phyloP scores from a whole-genome alignment of 192 early-diverging fungal species.

The Gryganskiella cystojenkinii region DNA sequence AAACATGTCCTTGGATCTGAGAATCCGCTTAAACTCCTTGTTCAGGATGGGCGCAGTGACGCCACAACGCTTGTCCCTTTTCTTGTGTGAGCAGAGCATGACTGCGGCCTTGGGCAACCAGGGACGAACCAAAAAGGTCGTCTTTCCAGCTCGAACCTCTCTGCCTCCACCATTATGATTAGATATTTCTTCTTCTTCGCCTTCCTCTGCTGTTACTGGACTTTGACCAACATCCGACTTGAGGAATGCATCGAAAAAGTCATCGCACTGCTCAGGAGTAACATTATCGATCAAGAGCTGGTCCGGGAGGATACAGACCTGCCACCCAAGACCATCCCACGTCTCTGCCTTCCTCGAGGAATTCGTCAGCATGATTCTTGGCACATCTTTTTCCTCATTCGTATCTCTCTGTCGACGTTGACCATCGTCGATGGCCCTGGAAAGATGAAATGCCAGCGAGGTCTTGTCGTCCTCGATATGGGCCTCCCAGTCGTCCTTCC shows the following conservation, averaged over 20 bases:
- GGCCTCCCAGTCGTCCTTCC: conserved; percentile 58
- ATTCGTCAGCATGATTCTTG: conserved; percentile 28
- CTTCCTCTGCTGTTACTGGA: neutral
- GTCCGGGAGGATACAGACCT: conserved; percentile 36
- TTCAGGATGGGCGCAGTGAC: conserved; percentile 59
- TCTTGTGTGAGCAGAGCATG: conserved; percentile 67
- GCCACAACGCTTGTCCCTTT: conserved; percentile 68
- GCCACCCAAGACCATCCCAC: conserved; percentile 46
- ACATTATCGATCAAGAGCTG: conserved; percentile 43
- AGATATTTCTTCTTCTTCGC: neutral
- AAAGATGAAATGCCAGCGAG: conserved; percentile 54
- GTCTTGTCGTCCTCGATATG: conserved; percentile 62
- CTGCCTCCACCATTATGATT: too few relatives aligned
- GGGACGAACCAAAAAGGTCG: conserved; percentile 18
- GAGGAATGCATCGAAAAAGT: conserved; percentile 47
- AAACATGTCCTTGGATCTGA: conserved; percentile 57
- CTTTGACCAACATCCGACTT: conserved; percentile 12
- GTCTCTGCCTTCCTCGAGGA: conserved; percentile 30
- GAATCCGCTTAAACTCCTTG: conserved; percentile 58
- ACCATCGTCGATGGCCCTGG: conserved; percentile 35
- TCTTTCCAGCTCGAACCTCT: conserved; percentile 12
- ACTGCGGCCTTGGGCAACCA: conserved; percentile 58
- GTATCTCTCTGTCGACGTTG: conserved; percentile 5
- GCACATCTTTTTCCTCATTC: neutral
- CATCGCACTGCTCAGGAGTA: conserved; percentile 35